Conservation (phyloP, 345 rosid species). For the Bretschneidera sinensis region DNA sequence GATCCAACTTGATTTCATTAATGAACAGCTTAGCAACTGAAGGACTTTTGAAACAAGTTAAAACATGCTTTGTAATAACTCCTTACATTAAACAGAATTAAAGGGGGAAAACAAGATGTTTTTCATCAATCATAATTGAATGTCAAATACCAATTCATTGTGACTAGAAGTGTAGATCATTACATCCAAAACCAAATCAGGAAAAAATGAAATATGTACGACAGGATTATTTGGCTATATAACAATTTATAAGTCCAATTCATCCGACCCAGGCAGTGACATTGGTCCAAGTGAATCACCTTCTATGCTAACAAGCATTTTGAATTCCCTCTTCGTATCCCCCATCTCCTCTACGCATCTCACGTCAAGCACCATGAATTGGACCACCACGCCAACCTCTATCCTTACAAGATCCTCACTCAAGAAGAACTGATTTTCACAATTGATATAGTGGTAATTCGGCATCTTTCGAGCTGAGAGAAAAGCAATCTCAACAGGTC, state of each 20-base stretch:
- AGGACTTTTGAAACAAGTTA: no score
- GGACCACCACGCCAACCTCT: constrained; percentile 21
- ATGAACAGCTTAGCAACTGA: no score
- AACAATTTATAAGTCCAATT: constrained; percentile 18
- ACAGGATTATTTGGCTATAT: no score
- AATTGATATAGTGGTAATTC: constrained; percentile 16
- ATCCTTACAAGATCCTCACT: constrained; percentile 25
- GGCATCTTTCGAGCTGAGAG: constrained; percentile 24
- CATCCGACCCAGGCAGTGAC: constrained; percentile 27
- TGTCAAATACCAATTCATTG: no score
- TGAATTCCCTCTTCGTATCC: constrained; percentile 12
- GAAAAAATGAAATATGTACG: no score
- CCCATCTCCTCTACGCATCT: constrained; percentile 17
- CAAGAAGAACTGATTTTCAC: constrained; percentile 7
- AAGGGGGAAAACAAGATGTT: no score
- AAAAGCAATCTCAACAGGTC: constrained; percentile 22
- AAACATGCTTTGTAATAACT: no score
- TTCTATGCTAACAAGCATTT: constrained; percentile 22
- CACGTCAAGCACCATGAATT: constrained; percentile 18
- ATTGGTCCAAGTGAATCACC: constrained; percentile 21
- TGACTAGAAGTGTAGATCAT: no score
- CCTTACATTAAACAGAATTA: no score
- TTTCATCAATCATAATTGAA: no score
- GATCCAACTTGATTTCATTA: no score
- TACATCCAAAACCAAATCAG: no score